Evolutionary conservation across 768 basidiomycete species (phyloP).

Genomic region (Terana coerulea): DNA sequence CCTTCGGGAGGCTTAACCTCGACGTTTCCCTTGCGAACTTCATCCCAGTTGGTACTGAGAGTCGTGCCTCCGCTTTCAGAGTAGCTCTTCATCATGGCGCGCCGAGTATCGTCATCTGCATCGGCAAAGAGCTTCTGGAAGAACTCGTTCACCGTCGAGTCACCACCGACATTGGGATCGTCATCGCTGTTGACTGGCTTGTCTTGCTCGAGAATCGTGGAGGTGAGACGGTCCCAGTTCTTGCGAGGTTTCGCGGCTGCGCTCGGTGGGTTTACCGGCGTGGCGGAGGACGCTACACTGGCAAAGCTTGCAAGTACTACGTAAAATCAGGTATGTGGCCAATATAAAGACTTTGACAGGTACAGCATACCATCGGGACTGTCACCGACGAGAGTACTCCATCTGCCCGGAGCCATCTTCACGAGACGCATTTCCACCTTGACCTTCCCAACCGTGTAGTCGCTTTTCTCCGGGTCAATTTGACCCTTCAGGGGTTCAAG

Average conservation of each 20-base stretch:
- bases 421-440: slow-evolving; percentile 83
- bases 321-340: not conserved
- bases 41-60: slow-evolving; percentile 93
- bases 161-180: slow-evolving; percentile 89
- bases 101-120: slow-evolving; percentile 86
- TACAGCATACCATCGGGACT: slow-evolving; percentile 56
- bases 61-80: slow-evolving; percentile 93
- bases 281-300: slow-evolving; percentile 27
- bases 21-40: slow-evolving; percentile 67
- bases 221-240: slow-evolving; percentile 90
- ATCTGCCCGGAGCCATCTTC: slow-evolving; percentile 66
- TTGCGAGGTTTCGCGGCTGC: slow-evolving; percentile 41
- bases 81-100: slow-evolving; percentile 99
- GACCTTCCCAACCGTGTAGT: slow-evolving; percentile 72
- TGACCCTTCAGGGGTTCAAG: slow-evolving; percentile 81
- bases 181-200: slow-evolving; percentile 68
- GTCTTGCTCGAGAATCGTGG: slow-evolving; percentile 59
- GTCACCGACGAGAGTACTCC: slow-evolving; percentile 76
- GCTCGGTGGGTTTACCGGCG: slow-evolving; percentile 30
- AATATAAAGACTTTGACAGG: not conserved
- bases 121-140: slow-evolving; percentile 90
- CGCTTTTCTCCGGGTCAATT: slow-evolving; percentile 62
- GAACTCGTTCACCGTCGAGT: slow-evolving; percentile 79
- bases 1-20: slow-evolving; percentile 83
- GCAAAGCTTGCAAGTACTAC: slow-evolving; percentile 20